Evolutionary conservation across 805 yeast species (phyloP).

Genomic region (Zygosaccharomyces siamensis): DNA sequence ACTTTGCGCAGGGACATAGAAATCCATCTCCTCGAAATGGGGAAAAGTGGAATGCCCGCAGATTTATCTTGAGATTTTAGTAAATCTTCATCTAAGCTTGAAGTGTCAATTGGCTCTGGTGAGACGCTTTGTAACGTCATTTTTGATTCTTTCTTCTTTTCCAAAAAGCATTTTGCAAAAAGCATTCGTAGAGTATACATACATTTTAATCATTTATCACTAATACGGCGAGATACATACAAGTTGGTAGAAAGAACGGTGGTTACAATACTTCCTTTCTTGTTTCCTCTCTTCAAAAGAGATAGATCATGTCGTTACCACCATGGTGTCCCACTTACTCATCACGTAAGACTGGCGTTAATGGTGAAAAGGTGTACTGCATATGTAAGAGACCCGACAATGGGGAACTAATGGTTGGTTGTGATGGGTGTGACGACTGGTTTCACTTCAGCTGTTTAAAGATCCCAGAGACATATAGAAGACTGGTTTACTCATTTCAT

Average conservation of each 20-base stretch:
- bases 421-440: conserved; percentile 96
- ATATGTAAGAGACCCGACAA: conserved; percentile 72
- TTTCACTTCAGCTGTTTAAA: conserved; percentile 78
- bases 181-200: too few relatives aligned
- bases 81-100: conserved; percentile 9
- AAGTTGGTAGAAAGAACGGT: neutral
- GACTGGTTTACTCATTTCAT: conserved; percentile 57
- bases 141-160: neutral
- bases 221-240: neutral
- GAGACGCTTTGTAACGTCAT: conserved; percentile 16
- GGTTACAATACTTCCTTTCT: neutral
- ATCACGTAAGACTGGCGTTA: conserved; percentile 20
- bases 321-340: conserved; percentile 33
- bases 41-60: conserved; percentile 12
- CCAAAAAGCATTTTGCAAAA: too few relatives aligned
- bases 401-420: conserved; percentile 85
- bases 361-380: conserved; percentile 65
- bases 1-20: conserved; percentile 13
- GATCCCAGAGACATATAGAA: conserved; percentile 45
- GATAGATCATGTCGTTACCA: conserved; percentile 21
- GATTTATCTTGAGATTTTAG: conserved; percentile 6
- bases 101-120: conserved; percentile 21
- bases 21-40: conserved; percentile 13
- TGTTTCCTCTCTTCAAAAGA: too few relatives aligned
- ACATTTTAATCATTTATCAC: neutral